These are phyloP conservation scores for Umbelopsis sp. DNA, from an alignment of 371 early-diverging fungal genomes.

Conservation along the genomic window DNA sequence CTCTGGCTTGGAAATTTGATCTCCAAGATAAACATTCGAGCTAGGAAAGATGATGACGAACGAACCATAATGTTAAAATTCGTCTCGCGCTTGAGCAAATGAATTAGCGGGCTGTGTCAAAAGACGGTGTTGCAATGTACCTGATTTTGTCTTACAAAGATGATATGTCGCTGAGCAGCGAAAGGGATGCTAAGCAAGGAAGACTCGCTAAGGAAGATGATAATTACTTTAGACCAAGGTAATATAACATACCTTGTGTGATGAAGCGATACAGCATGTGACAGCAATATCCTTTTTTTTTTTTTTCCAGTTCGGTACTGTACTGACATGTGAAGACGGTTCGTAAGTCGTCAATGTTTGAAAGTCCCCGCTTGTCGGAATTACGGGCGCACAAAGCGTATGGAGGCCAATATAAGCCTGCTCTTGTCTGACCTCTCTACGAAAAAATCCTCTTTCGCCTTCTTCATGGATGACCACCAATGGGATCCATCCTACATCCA, in stretches of 20 bases:
- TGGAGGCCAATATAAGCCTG: not conserved
- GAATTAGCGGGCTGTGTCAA: too few relatives aligned
- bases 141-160: slow-evolving; percentile 10
- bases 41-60: too few relatives aligned
- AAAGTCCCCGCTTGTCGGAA: slow-evolving; percentile 19
- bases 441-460: not conserved
- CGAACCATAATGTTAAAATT: too few relatives aligned
- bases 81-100: too few relatives aligned
- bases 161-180: not conserved
- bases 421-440: not conserved
- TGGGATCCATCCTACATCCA: not conserved
- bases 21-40: too few relatives aligned
- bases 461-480: not conserved
- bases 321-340: slow-evolving; percentile 10
- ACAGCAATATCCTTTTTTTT: not conserved
- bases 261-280: slow-evolving; percentile 5
- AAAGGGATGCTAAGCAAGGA: not conserved
- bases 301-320: too few relatives aligned
- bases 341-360: slow-evolving; percentile 5
- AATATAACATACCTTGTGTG: not conserved
- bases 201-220: too few relatives aligned
- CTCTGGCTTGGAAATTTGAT: too few relatives aligned
- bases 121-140: too few relatives aligned
- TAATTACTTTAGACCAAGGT: too few relatives aligned
- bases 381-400: slow-evolving; percentile 3